Conservation (phyloP, 2,329 filamentous ascomycete genomes). For the Cytospora piceae region DNA sequence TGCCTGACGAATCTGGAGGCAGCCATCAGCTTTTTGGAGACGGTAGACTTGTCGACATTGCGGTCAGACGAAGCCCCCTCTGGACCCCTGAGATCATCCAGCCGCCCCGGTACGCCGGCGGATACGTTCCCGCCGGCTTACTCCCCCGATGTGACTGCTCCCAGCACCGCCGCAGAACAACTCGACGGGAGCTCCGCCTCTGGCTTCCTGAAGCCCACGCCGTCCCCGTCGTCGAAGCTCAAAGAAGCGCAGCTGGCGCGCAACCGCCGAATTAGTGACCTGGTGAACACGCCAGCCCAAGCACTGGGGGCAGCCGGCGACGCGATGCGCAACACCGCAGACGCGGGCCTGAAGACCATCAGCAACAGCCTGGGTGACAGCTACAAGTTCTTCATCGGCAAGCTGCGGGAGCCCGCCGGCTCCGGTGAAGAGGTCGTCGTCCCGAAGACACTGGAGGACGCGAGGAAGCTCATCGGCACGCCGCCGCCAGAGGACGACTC, state of each 20-base stretch:
- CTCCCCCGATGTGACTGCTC: slow-evolving; percentile 46
- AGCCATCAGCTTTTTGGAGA: slow-evolving; percentile 91
- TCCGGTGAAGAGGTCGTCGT: slow-evolving; percentile 59
- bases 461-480: slow-evolving; percentile 82
- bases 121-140: slow-evolving; percentile 64
- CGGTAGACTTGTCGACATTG: slow-evolving; percentile 88
- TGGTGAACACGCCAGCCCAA: slow-evolving; percentile 83
- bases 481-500: slow-evolving; percentile 65
- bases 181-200: slow-evolving; percentile 28
- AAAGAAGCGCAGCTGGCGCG: slow-evolving; percentile 55
- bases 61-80: slow-evolving; percentile 77
- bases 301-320: slow-evolving; percentile 83
- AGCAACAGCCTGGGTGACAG: slow-evolving; percentile 88
- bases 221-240: slow-evolving; percentile 49
- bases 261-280: slow-evolving; percentile 78
- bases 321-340: slow-evolving; percentile 83
- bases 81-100: slow-evolving; percentile 63
- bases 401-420: slow-evolving; percentile 61
- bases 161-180: slow-evolving; percentile 38
- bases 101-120: slow-evolving; percentile 51
- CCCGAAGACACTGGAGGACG: slow-evolving; percentile 91
- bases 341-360: slow-evolving; percentile 90
- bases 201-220: slow-evolving; percentile 39
- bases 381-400: slow-evolving; percentile 90
- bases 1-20: slow-evolving; percentile 96